phyloP scores from a whole-genome alignment of 768 basidiomycete species.

The Lactarius deliciosus region DNA sequence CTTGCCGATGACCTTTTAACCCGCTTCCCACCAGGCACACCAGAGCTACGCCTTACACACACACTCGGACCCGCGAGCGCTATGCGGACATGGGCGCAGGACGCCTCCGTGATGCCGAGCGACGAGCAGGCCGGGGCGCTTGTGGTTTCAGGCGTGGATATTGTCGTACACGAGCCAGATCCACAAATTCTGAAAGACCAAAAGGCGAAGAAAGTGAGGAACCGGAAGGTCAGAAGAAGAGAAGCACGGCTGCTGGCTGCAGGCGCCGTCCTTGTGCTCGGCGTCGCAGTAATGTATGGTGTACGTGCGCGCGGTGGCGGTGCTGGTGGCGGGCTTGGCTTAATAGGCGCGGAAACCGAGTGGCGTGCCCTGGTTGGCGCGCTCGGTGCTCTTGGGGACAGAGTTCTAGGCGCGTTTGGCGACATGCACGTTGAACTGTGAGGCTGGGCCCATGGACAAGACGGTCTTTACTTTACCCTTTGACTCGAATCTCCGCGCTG shows the following conservation, averaged over 20 bases:
- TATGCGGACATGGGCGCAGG: constrained; percentile 70
- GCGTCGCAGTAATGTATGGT: constrained; percentile 64
- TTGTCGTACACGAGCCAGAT: constrained; percentile 54
- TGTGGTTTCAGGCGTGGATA: constrained; percentile 52
- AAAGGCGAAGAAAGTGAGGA: constrained; percentile 28
- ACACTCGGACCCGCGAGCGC: constrained; percentile 82
- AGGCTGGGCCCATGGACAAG: neutral
- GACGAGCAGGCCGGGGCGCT: constrained; percentile 62
- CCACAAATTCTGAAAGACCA: constrained; percentile 30
- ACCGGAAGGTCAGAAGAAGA: constrained; percentile 4
- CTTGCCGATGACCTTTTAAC: constrained; percentile 58
- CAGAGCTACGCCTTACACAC: constrained; percentile 48
- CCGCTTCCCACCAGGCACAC: constrained; percentile 60
- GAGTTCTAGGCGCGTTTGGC: constrained; percentile 13
- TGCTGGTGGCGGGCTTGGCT: constrained; percentile 7
- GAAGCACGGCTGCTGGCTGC: constrained; percentile 46
- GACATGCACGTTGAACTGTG: constrained; percentile 12
- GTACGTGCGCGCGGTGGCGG: constrained; percentile 12
- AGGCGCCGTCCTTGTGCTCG: constrained; percentile 67
- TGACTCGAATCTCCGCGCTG: no score
- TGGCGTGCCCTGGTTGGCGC: constrained; percentile 15
- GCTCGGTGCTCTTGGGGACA: constrained; percentile 23
- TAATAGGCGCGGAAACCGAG: neutral
- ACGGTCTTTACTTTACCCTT: neutral
- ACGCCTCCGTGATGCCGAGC: constrained; percentile 41